Conservation (phyloP, 768 basidiomycete species). For the Xerocomus potaroensis region DNA sequence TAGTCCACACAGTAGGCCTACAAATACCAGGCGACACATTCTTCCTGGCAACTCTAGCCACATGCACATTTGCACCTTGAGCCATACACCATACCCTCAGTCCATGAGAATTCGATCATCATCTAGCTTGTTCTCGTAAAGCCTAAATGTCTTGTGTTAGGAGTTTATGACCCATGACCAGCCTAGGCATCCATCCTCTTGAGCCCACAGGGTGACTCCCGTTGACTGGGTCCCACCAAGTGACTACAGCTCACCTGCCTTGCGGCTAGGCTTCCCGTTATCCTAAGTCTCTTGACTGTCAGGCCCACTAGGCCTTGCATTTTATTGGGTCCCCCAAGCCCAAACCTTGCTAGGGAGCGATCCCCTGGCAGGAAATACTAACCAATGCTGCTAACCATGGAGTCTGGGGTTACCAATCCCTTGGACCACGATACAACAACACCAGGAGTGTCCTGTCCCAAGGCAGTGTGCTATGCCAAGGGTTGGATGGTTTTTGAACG, state of each 20-base stretch:
- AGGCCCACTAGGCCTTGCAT: not conserved
- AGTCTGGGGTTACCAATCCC: no score
- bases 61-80: no score
- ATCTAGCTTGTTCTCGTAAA: no score
- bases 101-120: no score
- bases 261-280: not conserved
- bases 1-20: no score
- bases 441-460: not conserved
- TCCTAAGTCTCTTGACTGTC: not conserved
- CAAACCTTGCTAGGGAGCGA: not conserved
- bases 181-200: no score
- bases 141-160: no score
- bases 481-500: not conserved
- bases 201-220: not conserved
- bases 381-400: no score
- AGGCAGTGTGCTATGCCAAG: not conserved
- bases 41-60: no score
- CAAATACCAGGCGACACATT: no score
- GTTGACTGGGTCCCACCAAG: not conserved
- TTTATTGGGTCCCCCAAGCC: not conserved
- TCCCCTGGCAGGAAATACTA: not conserved
- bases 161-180: not conserved
- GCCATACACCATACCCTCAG: no score
- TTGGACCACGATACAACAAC: no score
- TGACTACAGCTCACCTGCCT: not conserved